These are phyloP conservation scores for Verticillium tricorpus DNA, from an alignment of 2,329 filamentous ascomycete species.

Conservation along the genomic window DNA sequence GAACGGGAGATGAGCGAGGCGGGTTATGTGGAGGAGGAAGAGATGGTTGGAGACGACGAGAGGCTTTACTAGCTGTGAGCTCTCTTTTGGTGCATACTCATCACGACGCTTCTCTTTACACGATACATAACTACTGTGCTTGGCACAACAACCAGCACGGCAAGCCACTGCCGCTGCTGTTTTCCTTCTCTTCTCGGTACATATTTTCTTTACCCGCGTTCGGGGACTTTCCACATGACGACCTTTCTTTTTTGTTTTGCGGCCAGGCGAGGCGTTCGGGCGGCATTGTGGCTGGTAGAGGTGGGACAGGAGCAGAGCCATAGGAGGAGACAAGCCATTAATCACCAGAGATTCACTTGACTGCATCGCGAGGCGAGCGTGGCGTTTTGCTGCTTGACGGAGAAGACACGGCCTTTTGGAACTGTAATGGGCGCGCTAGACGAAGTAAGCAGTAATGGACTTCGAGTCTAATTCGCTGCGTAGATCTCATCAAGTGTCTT, in stretches of 20 bases:
- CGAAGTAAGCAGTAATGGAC: neutral
- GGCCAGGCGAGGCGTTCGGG: neutral
- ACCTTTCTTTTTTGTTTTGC: neutral
- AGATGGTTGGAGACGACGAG: constrained; percentile 29
- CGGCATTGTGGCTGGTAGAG: neutral
- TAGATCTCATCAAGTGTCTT: too few relatives aligned
- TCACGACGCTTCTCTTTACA: neutral
- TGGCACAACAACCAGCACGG: neutral
- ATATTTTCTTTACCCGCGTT: neutral
- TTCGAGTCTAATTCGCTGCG: neutral
- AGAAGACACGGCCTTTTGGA: neutral
- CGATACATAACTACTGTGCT: neutral
- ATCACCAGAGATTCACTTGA: neutral
- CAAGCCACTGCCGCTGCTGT: neutral
- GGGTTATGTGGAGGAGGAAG: constrained; percentile 32
- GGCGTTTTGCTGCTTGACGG: neutral
- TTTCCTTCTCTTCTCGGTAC: neutral
- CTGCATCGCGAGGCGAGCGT: neutral
- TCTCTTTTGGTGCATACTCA: neutral
- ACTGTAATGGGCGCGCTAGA: neutral
- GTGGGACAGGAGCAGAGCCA: neutral
- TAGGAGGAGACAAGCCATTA: neutral
- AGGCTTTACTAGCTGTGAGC: constrained; percentile 6
- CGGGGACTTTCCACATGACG: neutral
- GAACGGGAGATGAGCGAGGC: constrained; percentile 33